Evolutionary conservation across 2,329 filamentous ascomycete genomes (phyloP).

Genomic region (Cercospora canescens): DNA sequence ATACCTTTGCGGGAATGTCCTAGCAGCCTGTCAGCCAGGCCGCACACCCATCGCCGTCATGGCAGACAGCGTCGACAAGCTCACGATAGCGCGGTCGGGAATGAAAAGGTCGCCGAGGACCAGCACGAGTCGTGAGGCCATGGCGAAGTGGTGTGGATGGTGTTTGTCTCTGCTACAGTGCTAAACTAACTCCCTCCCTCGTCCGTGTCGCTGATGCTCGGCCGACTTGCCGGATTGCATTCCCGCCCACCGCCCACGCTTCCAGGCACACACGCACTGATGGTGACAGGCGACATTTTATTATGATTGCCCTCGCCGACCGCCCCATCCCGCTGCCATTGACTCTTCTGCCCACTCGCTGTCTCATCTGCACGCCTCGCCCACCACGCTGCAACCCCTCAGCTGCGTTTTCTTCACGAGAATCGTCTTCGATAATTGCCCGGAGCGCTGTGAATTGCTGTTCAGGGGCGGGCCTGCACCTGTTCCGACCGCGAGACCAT

Average conservation of each 20-base stretch:
- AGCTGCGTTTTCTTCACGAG: slow-evolving; percentile 7
- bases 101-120: slow-evolving; percentile 94
- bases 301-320: too few species aligned
- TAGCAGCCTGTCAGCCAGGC: slow-evolving; percentile 37
- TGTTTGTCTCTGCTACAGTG: not conserved
- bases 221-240: not conserved
- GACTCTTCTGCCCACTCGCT: not conserved
- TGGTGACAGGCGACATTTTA: too few species aligned
- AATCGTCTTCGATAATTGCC: slow-evolving; percentile 7
- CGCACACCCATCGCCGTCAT: not conserved
- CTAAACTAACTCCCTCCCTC: too few species aligned
- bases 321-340: not conserved
- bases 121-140: slow-evolving; percentile 85
- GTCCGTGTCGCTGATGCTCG: not conserved
- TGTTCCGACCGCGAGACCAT: not conserved
- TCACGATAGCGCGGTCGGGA: slow-evolving; percentile 78
- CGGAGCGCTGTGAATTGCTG: not conserved
- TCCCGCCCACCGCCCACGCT: not conserved
- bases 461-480: not conserved
- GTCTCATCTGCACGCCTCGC: not conserved
- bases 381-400: not conserved
- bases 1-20: slow-evolving; percentile 85
- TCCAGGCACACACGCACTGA: too few species aligned
- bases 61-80: not conserved
- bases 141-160: slow-evolving; percentile 35